phyloP scores from a whole-genome alignment of 1,284 basidiomycete species.

The Cutaneotrichosporon sp. region DNA sequence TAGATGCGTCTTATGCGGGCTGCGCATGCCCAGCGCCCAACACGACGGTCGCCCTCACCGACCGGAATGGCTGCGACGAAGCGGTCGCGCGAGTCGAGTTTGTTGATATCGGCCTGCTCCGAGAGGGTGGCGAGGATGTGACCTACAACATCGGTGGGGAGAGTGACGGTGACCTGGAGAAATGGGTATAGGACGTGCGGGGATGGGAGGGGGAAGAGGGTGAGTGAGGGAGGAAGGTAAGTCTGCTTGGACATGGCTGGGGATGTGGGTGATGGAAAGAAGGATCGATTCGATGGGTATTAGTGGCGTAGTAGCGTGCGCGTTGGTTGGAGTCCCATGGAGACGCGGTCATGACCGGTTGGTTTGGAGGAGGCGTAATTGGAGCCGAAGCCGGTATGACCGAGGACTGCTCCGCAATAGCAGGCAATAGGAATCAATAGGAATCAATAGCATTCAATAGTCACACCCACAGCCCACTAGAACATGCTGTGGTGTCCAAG shows the following conservation, averaged over 20 bases:
- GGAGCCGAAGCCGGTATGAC: background rate
- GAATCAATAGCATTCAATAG: too few species aligned
- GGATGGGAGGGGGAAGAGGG: conserved; percentile 41
- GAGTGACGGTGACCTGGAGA: conserved; percentile 33
- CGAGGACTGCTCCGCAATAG: background rate
- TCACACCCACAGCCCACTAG: too few species aligned
- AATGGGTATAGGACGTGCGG: conserved; percentile 46
- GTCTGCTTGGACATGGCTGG: conserved; percentile 23
- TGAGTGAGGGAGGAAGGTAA: conserved; percentile 44
- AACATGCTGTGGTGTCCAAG: too few species aligned
- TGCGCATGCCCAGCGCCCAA: conserved; percentile 49
- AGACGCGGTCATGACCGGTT: background rate
- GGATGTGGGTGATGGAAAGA: background rate
- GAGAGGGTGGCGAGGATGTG: conserved; percentile 38
- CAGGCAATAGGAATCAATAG: too few species aligned
- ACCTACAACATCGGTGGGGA: conserved; percentile 35
- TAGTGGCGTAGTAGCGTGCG: background rate
- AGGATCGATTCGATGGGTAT: background rate
- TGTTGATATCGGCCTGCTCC: conserved; percentile 31
- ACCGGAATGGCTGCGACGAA: conserved; percentile 45
- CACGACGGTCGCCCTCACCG: conserved; percentile 42
- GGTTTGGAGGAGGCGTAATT: background rate
- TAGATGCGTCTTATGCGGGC: conserved; percentile 43
- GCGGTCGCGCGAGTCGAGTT: conserved; percentile 25
- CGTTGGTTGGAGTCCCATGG: background rate